Conservation (phyloP, 805 yeast genomes). For the Kazachstania kunashirensis region DNA sequence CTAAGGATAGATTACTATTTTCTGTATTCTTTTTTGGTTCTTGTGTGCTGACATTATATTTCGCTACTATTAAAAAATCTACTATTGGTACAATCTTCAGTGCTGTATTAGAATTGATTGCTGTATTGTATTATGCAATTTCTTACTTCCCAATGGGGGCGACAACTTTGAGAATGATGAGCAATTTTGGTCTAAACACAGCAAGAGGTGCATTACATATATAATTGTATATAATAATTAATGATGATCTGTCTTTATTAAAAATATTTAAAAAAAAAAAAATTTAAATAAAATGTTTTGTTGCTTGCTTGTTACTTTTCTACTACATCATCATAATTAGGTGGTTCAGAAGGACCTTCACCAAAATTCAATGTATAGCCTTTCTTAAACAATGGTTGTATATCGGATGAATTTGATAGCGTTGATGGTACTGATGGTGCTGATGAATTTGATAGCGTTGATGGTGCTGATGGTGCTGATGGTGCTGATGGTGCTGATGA, state of each 20-base stretch:
- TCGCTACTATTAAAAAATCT: slow-evolving; percentile 57
- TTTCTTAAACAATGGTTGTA: slow-evolving; percentile 5
- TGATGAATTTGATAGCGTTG: slow-evolving; percentile 6
- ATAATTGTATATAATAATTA: slow-evolving; percentile 5
- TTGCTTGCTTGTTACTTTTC: not conserved
- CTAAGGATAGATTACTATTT: slow-evolving; percentile 70
- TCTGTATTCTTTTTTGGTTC: slow-evolving; percentile 73
- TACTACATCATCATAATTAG: slow-evolving; percentile 24
- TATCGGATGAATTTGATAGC: not conserved
- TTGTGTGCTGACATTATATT: slow-evolving; percentile 67
- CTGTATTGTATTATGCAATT: slow-evolving; percentile 81
- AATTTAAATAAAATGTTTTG: not conserved
- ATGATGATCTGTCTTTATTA: too few species aligned
- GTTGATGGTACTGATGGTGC: not conserved
- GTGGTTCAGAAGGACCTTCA: slow-evolving; percentile 19
- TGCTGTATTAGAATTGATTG: slow-evolving; percentile 67
- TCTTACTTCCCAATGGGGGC: slow-evolving; percentile 96
- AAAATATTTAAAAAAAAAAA: not conserved
- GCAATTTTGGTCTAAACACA: slow-evolving; percentile 47
- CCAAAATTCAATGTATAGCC: slow-evolving; percentile 1
- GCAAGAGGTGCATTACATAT: slow-evolving; percentile 35
- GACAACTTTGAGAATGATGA: slow-evolving; percentile 52
- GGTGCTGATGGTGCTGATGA: not conserved
- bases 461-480: not conserved
- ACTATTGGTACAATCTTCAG: slow-evolving; percentile 69